Percentiles rank a stretch among this genome's conserved stretches.
Evolutionary conservation across 148 eudicot species (phyloP).

Genomic region (Vaccinium vitisidaea): DNA sequence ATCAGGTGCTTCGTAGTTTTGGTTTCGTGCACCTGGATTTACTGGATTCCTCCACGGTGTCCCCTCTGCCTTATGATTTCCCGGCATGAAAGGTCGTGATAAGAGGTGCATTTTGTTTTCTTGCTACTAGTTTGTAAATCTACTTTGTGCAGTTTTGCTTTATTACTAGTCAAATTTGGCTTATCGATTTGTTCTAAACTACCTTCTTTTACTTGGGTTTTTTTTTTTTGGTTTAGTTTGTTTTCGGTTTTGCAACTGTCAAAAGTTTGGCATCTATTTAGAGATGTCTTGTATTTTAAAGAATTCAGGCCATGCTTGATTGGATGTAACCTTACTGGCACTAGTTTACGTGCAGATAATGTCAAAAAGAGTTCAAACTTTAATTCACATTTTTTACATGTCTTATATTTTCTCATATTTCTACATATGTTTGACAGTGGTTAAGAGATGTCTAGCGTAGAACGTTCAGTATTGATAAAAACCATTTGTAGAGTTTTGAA

Average conservation of each 20-base stretch:
- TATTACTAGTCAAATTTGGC: background rate
- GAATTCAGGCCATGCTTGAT: background rate
- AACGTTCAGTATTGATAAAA: background rate
- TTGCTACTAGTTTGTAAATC: background rate
- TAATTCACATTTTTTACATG: background rate
- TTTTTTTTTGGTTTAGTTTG: too few relatives aligned
- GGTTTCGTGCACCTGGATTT: slow-evolving; percentile 61
- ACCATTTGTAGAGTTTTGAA: background rate
- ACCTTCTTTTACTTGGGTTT: background rate
- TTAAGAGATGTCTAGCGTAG: background rate
- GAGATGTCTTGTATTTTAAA: background rate
- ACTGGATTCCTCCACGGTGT: slow-evolving; percentile 42
- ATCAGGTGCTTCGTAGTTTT: slow-evolving; percentile 70
- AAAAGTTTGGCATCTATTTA: background rate
- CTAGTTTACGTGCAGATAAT: background rate
- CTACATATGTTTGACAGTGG: background rate
- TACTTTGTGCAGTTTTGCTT: slow-evolving; percentile 9
- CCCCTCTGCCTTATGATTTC: slow-evolving; percentile 44
- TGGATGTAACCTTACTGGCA: background rate
- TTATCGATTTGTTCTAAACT: background rate
- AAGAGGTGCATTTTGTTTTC: background rate
- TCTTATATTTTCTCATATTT: background rate
- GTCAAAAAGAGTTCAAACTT: background rate
- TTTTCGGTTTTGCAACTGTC: background rate
- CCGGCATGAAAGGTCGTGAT: slow-evolving; percentile 25